These are phyloP conservation scores for Trichoderma sp. DNA, from an alignment of 2,329 filamentous ascomycete genomes.

Conservation along the genomic window DNA sequence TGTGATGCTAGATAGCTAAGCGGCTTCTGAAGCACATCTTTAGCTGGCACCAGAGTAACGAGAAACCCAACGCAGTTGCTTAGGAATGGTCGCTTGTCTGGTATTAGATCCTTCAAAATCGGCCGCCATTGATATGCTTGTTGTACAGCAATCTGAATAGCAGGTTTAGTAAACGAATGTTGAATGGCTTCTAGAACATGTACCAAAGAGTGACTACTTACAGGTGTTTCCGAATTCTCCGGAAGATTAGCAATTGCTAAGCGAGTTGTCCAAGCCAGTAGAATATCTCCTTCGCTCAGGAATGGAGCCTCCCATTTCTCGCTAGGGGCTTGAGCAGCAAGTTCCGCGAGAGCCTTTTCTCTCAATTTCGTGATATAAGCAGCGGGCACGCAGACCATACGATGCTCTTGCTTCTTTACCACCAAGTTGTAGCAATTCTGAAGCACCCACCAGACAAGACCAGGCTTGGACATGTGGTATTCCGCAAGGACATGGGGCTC, in stretches of 20 bases:
- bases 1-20: not conserved
- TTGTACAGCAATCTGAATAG: not conserved
- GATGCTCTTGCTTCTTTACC: slow-evolving; percentile 36
- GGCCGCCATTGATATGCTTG: slow-evolving; percentile 3
- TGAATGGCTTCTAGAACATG: not conserved
- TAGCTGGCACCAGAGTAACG: not conserved
- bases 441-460: not conserved
- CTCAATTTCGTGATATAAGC: slow-evolving; percentile 8
- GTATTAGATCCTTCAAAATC: not conserved
- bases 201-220: not conserved
- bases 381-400: slow-evolving; percentile 43
- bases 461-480: slow-evolving; percentile 32
- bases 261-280: slow-evolving; percentile 42
- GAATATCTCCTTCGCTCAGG: slow-evolving; percentile 48
- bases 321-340: not conserved
- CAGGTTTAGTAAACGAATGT: not conserved
- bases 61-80: slow-evolving; percentile 13
- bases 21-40: not conserved
- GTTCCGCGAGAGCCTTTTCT: slow-evolving; percentile 2
- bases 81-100: not conserved
- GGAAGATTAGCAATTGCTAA: not conserved
- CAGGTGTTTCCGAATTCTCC: not conserved
- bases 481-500: slow-evolving; percentile 4
- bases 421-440: slow-evolving; percentile 32
- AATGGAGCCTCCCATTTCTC: slow-evolving; percentile 34